Conservation (phyloP, 2,329 filamentous ascomycete species). For the Fusarium bactridioides region DNA sequence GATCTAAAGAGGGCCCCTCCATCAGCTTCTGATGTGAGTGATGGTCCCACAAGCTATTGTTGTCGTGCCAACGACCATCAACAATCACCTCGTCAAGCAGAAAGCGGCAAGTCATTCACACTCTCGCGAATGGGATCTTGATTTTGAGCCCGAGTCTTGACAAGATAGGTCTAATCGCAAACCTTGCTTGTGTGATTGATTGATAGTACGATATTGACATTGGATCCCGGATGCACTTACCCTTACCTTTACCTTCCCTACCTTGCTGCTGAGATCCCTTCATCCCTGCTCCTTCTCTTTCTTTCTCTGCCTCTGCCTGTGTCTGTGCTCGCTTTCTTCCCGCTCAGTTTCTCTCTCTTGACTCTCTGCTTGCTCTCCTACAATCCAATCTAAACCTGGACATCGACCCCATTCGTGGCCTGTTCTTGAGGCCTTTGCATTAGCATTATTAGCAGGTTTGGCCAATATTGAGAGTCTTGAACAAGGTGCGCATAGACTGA, state of each 20-base stretch:
- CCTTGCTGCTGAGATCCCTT: background rate
- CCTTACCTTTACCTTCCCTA: background rate
- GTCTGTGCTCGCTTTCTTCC: constrained; percentile 1
- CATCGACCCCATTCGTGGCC: constrained; percentile 25
- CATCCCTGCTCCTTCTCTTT: constrained; percentile 21
- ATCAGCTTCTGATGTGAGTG: constrained; percentile 3
- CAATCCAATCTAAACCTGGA: constrained; percentile 21
- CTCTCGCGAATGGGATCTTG: constrained; percentile 18
- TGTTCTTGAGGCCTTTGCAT: constrained; percentile 18
- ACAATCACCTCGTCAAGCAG: constrained; percentile 21
- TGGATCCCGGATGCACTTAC: background rate
- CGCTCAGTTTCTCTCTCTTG: background rate
- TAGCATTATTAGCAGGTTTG: background rate
- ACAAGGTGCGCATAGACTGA: constrained; percentile 13
- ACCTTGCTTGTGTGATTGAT: constrained; percentile 8
- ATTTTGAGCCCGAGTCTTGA: constrained; percentile 1
- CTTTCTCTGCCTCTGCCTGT: background rate
- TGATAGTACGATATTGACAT: constrained; percentile 6
- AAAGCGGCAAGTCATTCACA: constrained; percentile 23
- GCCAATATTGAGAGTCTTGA: background rate
- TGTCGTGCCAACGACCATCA: constrained; percentile 21
- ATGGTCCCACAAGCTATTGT: constrained; percentile 12
- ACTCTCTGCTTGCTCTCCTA: background rate
- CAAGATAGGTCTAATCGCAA: constrained; percentile 16
- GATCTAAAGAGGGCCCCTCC: constrained; percentile 11